These are phyloP conservation scores for Eimeria maxima DNA, from an alignment of 169 alveolate genomes.

Conservation along the genomic window DNA sequence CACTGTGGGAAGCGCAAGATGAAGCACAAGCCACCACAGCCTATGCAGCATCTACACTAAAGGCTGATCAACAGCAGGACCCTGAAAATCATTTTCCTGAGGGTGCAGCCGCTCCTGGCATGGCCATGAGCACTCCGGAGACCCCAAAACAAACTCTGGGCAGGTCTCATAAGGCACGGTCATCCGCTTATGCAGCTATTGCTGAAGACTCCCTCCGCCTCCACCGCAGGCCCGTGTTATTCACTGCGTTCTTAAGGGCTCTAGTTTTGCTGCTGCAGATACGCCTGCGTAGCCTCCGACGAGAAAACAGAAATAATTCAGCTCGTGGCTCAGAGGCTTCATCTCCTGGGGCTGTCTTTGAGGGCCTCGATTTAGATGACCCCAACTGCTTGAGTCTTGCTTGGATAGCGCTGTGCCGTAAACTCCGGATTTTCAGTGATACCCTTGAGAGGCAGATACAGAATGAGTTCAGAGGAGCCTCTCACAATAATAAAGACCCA, in stretches of 20 bases:
- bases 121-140: neutral
- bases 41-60: neutral
- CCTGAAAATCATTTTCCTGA: neutral
- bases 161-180: neutral
- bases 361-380: constrained; percentile 4
- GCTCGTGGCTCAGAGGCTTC: neutral
- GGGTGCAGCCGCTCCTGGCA: neutral
- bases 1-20: neutral
- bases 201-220: constrained; percentile 58
- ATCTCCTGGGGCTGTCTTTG: neutral
- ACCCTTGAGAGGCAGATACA: constrained; percentile 46
- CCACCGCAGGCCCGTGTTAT: constrained; percentile 57
- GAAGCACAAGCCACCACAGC: neutral
- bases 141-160: neutral
- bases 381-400: constrained; percentile 51
- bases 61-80: neutral
- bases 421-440: constrained; percentile 45
- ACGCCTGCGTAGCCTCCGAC: constrained; percentile 19
- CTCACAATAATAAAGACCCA: neutral
- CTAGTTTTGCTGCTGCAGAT: constrained; percentile 42
- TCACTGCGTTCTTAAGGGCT: constrained; percentile 52
- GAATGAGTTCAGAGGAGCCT: neutral
- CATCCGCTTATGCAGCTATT: neutral
- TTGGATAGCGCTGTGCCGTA: constrained; percentile 59
- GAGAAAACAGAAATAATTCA: neutral